Evolutionary conservation across 2,329 filamentous ascomycete species (phyloP), one percentile per base, ranked within the genome.

Genomic region (Ceratocystis colombiana): DNA sequence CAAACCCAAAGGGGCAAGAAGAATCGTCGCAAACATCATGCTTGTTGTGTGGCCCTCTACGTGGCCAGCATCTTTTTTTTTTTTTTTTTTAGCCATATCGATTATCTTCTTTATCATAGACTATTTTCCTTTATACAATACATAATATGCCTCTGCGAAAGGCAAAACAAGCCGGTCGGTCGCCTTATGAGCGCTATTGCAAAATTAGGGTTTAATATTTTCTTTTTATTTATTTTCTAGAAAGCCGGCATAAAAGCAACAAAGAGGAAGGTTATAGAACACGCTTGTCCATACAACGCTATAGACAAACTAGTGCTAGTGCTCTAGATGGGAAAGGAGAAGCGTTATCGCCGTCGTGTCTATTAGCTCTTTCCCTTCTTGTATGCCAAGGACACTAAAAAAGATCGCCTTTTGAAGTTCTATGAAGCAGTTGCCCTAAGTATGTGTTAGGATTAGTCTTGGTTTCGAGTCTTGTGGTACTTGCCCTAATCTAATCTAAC

Each of bases 391-490:
- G 8, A 12, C 20, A 20, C 50, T 25, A 55, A 25, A 55, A 55
- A 5, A 30, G 8, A 25, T 25, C 6, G 25, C 50, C 20, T 25
- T 25, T 5, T 28, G 22, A 25, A 25, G 22, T 15, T 15, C 25
- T 5, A 55, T 15, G n/a, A 15, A 55, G 50, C 15, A 55, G 10
- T 28, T 55, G 50, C 50, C 50, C 25, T 55, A 8, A 25, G 22
- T 15, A 25, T 55, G 50, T 55, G 50, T 55, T 55, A 17, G 50
- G 25, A 15, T 55, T 55, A 25, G 50, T 15, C 8, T 28, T 5
- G 20, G 50, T 55, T 55, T 20, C 17, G 45, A 20, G 45, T n/a
- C 50, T 55, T 55, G 50, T 25, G 20, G 50, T 55, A 55, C 50
- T 55, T 55, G 10, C 50, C 50, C 20, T 55, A 55, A 55, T 55